A percentile compares a stretch with the other conserved stretches of the same genome.
These are phyloP conservation scores for Hirschioporus abietinus DNA, from an alignment of 768 basidiomycete species.

Conservation along the genomic window DNA sequence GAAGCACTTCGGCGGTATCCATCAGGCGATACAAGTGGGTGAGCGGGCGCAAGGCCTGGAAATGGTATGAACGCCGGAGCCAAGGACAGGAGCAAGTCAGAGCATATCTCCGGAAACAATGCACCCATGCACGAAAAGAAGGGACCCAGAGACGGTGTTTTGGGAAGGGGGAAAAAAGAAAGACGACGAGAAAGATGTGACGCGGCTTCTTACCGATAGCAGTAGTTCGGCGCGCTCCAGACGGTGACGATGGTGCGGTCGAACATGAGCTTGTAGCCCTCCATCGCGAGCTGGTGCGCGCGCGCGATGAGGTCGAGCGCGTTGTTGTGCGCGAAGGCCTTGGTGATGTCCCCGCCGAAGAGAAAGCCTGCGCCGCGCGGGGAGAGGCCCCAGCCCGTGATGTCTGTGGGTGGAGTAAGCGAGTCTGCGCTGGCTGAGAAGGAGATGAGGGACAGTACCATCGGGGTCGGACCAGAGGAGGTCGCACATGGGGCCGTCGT, in stretches of 20 bases:
- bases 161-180: background rate
- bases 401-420: conserved; percentile 41
- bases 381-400: conserved; percentile 91
- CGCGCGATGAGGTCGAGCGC: conserved; percentile 92
- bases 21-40: no score
- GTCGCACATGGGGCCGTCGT: conserved; percentile 99
- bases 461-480: conserved; percentile 99
- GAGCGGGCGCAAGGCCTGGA: no score
- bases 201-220: conserved; percentile 65
- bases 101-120: no score
- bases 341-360: conserved; percentile 90
- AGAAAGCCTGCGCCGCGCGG: conserved; percentile 97
- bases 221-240: conserved; percentile 98
- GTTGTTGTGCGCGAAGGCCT: conserved; percentile 86
- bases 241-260: conserved; percentile 93
- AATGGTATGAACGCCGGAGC: no score
- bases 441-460: conserved; percentile 43
- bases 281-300: conserved; percentile 97
- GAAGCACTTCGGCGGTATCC: no score
- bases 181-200: background rate
- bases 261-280: conserved; percentile 97
- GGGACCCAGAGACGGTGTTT: background rate
- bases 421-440: conserved; percentile 9
- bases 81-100: no score
- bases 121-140: no score